phyloP scores from a whole-genome alignment of 2,329 filamentous ascomycete genomes.

The Ascomycota sp. region DNA sequence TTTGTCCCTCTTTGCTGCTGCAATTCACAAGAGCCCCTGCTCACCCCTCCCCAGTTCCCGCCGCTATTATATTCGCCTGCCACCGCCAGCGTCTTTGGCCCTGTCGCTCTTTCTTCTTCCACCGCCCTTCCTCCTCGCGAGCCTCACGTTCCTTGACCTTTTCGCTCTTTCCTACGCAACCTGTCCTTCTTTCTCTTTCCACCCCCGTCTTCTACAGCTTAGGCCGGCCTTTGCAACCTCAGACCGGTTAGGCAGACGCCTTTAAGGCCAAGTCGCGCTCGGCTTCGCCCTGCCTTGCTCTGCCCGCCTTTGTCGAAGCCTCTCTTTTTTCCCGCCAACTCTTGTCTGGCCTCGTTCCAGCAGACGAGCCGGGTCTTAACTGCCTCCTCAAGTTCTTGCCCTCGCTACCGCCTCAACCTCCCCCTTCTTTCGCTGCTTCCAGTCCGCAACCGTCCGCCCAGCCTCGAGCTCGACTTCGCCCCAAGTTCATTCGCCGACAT shows the following conservation, averaged over 20 bases:
- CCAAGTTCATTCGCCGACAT: no score
- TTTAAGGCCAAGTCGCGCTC: not conserved
- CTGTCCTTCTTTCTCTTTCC: not conserved
- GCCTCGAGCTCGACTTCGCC: no score
- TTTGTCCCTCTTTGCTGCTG: no score
- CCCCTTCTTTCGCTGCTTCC: no score
- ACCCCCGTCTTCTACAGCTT: not conserved
- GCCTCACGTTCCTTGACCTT: not conserved
- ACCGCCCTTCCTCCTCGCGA: no score
- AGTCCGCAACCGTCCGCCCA: no score
- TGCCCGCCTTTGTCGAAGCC: not conserved
- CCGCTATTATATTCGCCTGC: not conserved
- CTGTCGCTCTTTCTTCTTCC: not conserved
- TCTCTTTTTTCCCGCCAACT: not conserved
- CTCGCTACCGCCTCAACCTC: slow-evolving; percentile 1
- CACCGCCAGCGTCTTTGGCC: not conserved
- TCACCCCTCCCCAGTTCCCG: not conserved
- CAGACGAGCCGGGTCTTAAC: not conserved
- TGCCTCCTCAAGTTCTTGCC: not conserved
- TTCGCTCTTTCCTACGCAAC: not conserved
- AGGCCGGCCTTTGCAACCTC: slow-evolving; percentile 1
- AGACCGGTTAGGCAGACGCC: no score
- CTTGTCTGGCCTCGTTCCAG: not conserved
- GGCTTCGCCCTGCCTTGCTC: not conserved
- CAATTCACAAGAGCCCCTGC: no score